Evolutionary conservation across 2,329 filamentous ascomycete species (phyloP), one percentile per base, ranked within the genome.

Genomic region (Teratosphaeriaceae sp.): DNA sequence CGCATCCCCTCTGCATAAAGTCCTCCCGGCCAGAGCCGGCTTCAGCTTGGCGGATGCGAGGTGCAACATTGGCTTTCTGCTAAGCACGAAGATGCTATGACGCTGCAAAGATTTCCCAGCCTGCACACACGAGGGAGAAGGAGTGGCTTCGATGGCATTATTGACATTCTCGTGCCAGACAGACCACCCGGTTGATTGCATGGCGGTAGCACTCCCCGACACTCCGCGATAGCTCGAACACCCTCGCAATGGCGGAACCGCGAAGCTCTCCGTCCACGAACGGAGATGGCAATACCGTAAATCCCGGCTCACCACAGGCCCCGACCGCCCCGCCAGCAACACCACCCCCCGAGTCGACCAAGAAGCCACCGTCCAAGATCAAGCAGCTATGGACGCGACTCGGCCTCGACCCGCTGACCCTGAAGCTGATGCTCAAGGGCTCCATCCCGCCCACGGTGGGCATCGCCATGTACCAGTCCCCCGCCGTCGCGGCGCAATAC

Each of bases 401-500:
- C 19, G 59, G 52, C 12, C 47, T 64, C 37, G 60, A 64, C 41
- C 34, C 48, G 2, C 37, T 42, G 15, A 62, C 60, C 2, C 35
- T 63, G 13, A 47, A 53, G 42, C 45, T 58, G 34, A 61, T 62
- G 59, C 52, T 61, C 45, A 64, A 63, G 40, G 62, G 60, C 39
- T 60, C 57, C 15, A 37, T 64, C 11, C 57, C 60, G 16, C 61
- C 62, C 2, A 62, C 55, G 1, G 59, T 65, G 30, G 56, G 52
- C 20, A 51, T 64, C 29, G 60, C 62, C 7, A 56, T 57, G 45
- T 62, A 57, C 40, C 78, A 80, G 56, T 64, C 72, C 1, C 53
- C 62, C 12, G 46, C 59, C 1, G 67, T 80, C 20, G 70, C 74
- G 21, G 53, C 52, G 38, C 70, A 64, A 42, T 87, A 74, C 58